Conservation (phyloP, 2,329 filamentous ascomycete genomes). For the Didymella keratinophila region DNA sequence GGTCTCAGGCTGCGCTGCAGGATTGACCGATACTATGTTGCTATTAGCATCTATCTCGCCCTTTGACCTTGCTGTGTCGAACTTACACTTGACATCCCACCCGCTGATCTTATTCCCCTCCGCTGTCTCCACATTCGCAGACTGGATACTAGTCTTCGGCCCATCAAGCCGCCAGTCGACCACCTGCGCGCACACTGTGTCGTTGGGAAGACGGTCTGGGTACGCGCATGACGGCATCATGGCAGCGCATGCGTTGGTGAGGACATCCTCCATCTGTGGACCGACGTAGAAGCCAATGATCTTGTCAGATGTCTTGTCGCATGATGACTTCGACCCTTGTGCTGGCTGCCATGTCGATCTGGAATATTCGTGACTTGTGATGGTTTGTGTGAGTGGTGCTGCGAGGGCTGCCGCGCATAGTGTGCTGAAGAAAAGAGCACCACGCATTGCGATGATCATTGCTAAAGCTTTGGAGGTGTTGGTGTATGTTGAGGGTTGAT, state of each 20-base stretch:
- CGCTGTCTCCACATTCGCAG: slow-evolving; percentile 27
- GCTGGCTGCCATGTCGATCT: slow-evolving; percentile 28
- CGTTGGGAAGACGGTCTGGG: slow-evolving; percentile 23
- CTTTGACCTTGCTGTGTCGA: not conserved
- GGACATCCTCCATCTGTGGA: slow-evolving; percentile 29
- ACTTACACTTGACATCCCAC: slow-evolving; percentile 35
- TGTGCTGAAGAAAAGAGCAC: slow-evolving; percentile 23
- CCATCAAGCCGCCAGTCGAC: slow-evolving; percentile 30
- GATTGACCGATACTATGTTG: slow-evolving; percentile 35
- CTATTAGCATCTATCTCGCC: slow-evolving; percentile 4
- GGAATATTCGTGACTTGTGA: slow-evolving; percentile 3
- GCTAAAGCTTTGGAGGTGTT: not conserved
- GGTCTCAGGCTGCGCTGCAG: slow-evolving; percentile 24
- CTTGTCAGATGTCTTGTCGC: slow-evolving; percentile 31
- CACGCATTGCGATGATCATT: slow-evolving; percentile 24
- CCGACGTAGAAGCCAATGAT: slow-evolving; percentile 32
- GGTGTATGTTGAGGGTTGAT: not conserved
- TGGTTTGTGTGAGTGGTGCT: slow-evolving; percentile 20
- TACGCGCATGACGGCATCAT: slow-evolving; percentile 42
- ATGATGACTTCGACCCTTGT: slow-evolving; percentile 24
- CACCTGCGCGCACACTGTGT: slow-evolving; percentile 28
- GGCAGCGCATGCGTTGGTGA: slow-evolving; percentile 38
- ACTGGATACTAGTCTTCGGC: slow-evolving; percentile 27
- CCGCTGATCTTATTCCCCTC: slow-evolving; percentile 29
- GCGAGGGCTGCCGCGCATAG: slow-evolving; percentile 26